Conservation (phyloP, 495 filamentous ascomycete genomes). For the Pyronema omphalodes region DNA sequence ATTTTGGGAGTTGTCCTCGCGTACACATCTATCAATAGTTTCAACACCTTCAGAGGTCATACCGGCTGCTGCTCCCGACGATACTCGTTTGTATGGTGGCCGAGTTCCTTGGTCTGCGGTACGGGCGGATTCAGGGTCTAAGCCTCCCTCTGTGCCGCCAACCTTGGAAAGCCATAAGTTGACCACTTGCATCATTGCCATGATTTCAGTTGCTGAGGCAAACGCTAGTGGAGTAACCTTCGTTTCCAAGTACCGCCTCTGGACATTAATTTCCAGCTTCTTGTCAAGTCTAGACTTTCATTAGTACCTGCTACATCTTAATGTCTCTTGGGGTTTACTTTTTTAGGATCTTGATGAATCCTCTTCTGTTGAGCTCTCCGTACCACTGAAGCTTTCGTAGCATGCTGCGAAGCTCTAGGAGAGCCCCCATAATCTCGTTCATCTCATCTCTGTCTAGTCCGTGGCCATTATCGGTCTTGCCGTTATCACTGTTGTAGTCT, state of each 20-base stretch:
- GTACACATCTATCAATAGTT: slow-evolving; percentile 57
- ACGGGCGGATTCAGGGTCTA: slow-evolving; percentile 29
- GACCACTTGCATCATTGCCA: slow-evolving; percentile 50
- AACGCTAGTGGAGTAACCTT: slow-evolving; percentile 77
- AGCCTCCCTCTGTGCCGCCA: slow-evolving; percentile 42
- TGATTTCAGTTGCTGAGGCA: slow-evolving; percentile 51
- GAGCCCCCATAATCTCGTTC: slow-evolving; percentile 72
- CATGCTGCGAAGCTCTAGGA: slow-evolving; percentile 72
- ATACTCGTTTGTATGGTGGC: slow-evolving; percentile 39
- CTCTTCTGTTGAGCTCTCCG: slow-evolving; percentile 84
- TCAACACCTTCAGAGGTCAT: slow-evolving; percentile 47
- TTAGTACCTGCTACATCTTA: background rate
- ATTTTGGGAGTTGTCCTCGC: slow-evolving; percentile 46
- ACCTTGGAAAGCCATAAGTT: slow-evolving; percentile 81
- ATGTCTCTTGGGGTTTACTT: slow-evolving; percentile 32
- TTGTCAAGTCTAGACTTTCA: slow-evolving; percentile 14
- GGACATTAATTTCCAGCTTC: slow-evolving; percentile 34
- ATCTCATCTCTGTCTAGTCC: slow-evolving; percentile 50
- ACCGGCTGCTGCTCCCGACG: slow-evolving; percentile 51
- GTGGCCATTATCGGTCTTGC: slow-evolving; percentile 29
- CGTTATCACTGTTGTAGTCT: slow-evolving; percentile 17
- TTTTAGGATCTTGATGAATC: slow-evolving; percentile 95
- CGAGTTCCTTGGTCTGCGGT: slow-evolving; percentile 4
- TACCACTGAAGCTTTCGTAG: slow-evolving; percentile 91
- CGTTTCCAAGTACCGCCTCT: slow-evolving; percentile 63